Evolutionary conservation across 768 basidiomycete genomes (phyloP).

Genomic region (Rickenella mellea): DNA sequence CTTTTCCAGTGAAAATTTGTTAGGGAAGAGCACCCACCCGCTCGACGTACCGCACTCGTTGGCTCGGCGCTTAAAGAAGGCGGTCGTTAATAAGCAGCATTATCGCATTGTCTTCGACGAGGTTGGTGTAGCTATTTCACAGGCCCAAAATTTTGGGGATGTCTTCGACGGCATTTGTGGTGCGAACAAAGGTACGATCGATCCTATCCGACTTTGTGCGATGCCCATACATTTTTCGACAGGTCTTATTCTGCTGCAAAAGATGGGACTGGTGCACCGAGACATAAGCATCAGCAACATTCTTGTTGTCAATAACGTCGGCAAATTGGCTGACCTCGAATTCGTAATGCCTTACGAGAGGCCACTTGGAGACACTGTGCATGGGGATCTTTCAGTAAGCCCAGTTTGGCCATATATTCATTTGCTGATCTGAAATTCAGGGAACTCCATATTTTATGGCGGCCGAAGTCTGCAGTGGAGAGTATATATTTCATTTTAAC

Average conservation of each 20-base stretch:
- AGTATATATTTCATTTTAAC: not conserved
- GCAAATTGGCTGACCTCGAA: not conserved
- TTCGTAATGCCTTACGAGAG: not conserved
- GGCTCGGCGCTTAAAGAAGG: no score
- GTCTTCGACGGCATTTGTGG: not conserved
- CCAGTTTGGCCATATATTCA: not conserved
- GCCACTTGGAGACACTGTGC: not conserved
- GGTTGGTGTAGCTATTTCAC: not conserved
- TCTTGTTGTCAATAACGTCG: not conserved
- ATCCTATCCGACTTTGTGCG: no score
- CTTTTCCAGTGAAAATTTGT: no score
- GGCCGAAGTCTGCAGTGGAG: not conserved
- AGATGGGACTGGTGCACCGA: not conserved
- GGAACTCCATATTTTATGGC: not conserved
- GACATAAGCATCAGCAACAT: not conserved
- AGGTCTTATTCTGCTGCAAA: not conserved
- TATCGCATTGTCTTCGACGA: not conserved
- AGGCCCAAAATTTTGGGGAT: not conserved
- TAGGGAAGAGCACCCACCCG: no score
- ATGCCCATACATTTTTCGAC: no score
- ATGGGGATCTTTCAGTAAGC: not conserved
- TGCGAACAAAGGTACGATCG: not conserved
- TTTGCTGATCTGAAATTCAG: not conserved
- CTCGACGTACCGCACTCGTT: no score
- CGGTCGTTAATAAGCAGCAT: not conserved